Percentiles rank a stretch among this genome's conserved stretches.
These are phyloP conservation scores for Plasmodium relictum DNA, from an alignment of 169 alveolate species.

Conservation along the genomic window DNA sequence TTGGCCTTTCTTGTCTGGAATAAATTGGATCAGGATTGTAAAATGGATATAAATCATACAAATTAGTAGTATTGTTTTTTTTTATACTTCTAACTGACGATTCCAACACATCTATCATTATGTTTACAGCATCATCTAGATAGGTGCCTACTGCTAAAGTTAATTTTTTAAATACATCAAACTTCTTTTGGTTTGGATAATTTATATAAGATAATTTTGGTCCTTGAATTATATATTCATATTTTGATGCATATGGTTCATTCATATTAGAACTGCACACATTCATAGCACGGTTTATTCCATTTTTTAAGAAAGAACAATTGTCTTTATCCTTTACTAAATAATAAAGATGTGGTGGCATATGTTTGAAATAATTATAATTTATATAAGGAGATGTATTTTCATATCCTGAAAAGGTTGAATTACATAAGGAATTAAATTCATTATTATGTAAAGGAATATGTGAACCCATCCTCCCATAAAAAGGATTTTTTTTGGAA, in stretches of 20 bases:
- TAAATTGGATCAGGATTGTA: slow-evolving; percentile 75
- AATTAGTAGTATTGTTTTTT: slow-evolving; percentile 17
- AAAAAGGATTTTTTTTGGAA: neutral
- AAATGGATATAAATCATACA: slow-evolving; percentile 71
- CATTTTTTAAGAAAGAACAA: slow-evolving; percentile 26
- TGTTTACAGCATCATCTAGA: slow-evolving; percentile 62
- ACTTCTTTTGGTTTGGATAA: slow-evolving; percentile 9
- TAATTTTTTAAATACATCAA: slow-evolving; percentile 57
- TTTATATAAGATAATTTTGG: slow-evolving; percentile 13
- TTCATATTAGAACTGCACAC: slow-evolving; percentile 21
- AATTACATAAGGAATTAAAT: slow-evolving; percentile 8
- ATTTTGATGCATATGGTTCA: slow-evolving; percentile 8
- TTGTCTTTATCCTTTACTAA: slow-evolving; percentile 26
- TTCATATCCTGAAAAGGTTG: slow-evolving; percentile 17
- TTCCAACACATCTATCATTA: slow-evolving; percentile 43
- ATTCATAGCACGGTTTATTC: slow-evolving; percentile 12
- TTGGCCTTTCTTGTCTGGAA: slow-evolving; percentile 73
- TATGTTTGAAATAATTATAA: neutral
- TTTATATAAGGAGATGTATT: slow-evolving; percentile 32
- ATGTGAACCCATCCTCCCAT: neutral
- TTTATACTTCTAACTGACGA: slow-evolving; percentile 21
- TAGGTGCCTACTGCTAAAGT: slow-evolving; percentile 69
- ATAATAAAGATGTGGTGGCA: slow-evolving; percentile 21
- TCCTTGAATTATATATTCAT: slow-evolving; percentile 36
- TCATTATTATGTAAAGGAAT: neutral